These are phyloP conservation scores for Kodamaea suecica DNA, from an alignment of 1,139 yeast genomes.

Conservation along the genomic window DNA sequence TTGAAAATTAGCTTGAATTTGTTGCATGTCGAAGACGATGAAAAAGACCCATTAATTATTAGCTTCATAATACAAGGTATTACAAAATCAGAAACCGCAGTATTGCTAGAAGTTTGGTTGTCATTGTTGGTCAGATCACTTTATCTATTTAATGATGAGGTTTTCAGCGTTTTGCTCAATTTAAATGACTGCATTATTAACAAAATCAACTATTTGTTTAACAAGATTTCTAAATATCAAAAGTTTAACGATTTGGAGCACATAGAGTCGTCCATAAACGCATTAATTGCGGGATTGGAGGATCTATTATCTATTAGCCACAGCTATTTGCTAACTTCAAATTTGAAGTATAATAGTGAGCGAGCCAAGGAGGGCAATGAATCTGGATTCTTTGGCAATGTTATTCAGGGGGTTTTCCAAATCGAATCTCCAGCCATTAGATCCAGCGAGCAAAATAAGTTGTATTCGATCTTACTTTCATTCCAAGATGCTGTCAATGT, in stretches of 20 bases:
- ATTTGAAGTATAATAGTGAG: constrained; percentile 22
- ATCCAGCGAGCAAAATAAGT: constrained; percentile 51
- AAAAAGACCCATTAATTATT: constrained; percentile 32
- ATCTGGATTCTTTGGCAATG: constrained; percentile 66
- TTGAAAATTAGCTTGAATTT: constrained; percentile 29
- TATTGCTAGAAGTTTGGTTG: constrained; percentile 48
- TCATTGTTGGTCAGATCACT: constrained; percentile 42
- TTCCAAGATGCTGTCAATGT: constrained; percentile 58
- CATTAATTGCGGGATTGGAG: constrained; percentile 63
- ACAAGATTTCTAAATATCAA: constrained; percentile 13
- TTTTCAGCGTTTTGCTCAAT: constrained; percentile 49
- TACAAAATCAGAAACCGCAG: constrained; percentile 30
- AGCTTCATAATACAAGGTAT: constrained; percentile 41
- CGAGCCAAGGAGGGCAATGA: constrained; percentile 22
- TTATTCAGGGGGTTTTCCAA: constrained; percentile 83
- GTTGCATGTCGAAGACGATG: constrained; percentile 31
- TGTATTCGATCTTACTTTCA: constrained; percentile 56
- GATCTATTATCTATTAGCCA: constrained; percentile 62
- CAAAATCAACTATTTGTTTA: constrained; percentile 41
- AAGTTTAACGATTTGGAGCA: constrained; percentile 26
- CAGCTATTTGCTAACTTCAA: constrained; percentile 44
- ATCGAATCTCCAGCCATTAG: constrained; percentile 66
- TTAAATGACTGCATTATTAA: constrained; percentile 50
- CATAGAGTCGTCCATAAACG: constrained; percentile 47
- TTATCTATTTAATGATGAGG: constrained; percentile 46